Conservation (phyloP, 2,329 filamentous ascomycete genomes). For the Sporothrix pallida region DNA sequence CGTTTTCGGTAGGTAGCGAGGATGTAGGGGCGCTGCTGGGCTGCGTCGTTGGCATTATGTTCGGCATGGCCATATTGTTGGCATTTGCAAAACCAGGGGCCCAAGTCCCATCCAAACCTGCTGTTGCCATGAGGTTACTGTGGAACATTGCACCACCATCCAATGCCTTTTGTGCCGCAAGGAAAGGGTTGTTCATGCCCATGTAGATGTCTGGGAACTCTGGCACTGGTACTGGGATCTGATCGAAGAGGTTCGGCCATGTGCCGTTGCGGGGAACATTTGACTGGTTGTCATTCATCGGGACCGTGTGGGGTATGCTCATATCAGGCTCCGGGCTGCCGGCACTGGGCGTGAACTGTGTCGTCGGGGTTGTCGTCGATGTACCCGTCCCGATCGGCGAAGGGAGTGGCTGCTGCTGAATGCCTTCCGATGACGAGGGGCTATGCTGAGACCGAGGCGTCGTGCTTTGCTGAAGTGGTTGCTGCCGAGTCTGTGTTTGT, state of each 20-base stretch:
- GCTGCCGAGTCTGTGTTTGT: background rate
- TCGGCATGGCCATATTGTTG: constrained; percentile 14
- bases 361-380: constrained; percentile 13
- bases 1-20: background rate
- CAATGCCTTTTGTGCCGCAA: constrained; percentile 26
- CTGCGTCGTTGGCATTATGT: constrained; percentile 16
- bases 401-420: constrained; percentile 26
- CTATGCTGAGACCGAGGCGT: constrained; percentile 3
- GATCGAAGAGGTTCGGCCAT: constrained; percentile 33
- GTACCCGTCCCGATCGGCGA: constrained; percentile 27
- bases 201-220: constrained; percentile 37
- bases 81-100: background rate
- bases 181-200: constrained; percentile 41
- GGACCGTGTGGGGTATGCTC: background rate
- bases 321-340: constrained; percentile 28
- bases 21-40: background rate
- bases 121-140: constrained; percentile 24
- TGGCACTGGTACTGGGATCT: constrained; percentile 12
- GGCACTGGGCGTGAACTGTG: constrained; percentile 23
- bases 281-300: background rate
- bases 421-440: constrained; percentile 12
- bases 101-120: constrained; percentile 23
- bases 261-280: constrained; percentile 19
- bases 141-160: constrained; percentile 27
- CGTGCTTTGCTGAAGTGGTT: constrained; percentile 1